A percentile compares a stretch with the other conserved stretches of the same genome.
Evolutionary conservation across 139 green algal species (phyloP).

Genomic region (Chlamydomonas sphaeroides): DNA sequence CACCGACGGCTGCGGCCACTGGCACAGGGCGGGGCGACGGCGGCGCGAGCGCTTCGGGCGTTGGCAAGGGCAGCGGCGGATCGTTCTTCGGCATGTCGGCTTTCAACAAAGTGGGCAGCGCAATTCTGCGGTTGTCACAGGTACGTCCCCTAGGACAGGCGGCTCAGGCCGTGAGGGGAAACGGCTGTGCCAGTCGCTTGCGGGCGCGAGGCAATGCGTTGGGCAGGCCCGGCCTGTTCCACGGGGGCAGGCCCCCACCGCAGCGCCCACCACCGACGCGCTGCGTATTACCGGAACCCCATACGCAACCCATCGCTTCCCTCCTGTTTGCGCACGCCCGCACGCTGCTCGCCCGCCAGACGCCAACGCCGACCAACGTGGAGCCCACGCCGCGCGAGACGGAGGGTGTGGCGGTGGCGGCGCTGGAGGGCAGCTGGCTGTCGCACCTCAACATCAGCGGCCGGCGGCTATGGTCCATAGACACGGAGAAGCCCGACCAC

Average conservation of each 20-base stretch:
- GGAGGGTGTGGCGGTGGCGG: slow-evolving; percentile 25
- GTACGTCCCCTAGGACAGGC: too few species aligned
- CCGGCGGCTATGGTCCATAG: slow-evolving; percentile 71
- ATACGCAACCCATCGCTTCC: neutral
- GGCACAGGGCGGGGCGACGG: too few species aligned
- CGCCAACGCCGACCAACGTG: neutral
- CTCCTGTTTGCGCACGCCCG: too few species aligned
- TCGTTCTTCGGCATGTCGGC: slow-evolving; percentile 33
- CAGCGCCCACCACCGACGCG: too few species aligned
- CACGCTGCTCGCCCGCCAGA: too few species aligned
- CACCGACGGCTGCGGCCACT: too few species aligned
- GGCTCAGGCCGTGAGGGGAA: too few species aligned
- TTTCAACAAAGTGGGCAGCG: slow-evolving; percentile 22
- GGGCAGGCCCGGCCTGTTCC: too few species aligned
- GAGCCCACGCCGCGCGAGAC: slow-evolving; percentile 16
- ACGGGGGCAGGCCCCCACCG: too few species aligned
- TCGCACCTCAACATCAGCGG: slow-evolving; percentile 77
- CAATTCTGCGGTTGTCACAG: slow-evolving; percentile 15
- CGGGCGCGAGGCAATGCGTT: too few species aligned
- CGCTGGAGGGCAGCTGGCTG: slow-evolving; percentile 82
- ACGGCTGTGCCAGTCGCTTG: too few species aligned
- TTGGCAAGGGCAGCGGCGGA: neutral
- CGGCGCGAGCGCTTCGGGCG: too few species aligned
- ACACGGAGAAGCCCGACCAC: slow-evolving; percentile 35
- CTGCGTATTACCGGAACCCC: neutral